Conservation (phyloP, 768 basidiomycete species). For the Kondoa subrosea region DNA sequence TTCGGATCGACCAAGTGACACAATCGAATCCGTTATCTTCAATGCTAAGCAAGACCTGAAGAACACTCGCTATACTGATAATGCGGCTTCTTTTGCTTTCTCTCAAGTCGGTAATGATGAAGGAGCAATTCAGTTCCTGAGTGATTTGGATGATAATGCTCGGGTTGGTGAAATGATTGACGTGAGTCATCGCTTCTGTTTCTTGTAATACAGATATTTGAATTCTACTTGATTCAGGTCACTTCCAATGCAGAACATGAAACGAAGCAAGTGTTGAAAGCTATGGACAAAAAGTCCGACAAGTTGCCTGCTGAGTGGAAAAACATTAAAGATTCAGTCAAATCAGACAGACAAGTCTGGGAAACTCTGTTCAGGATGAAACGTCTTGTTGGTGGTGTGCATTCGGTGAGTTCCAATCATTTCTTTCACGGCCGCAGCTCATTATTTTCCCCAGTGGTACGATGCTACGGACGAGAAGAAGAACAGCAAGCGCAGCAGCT, state of each 20-base stretch:
- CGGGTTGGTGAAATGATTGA: not conserved
- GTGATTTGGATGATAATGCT: not conserved
- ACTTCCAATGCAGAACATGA: not conserved
- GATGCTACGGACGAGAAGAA: constrained; percentile 5
- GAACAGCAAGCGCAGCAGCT: not conserved
- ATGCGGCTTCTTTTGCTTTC: not conserved
- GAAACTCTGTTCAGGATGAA: constrained; percentile 4
- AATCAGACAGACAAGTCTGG: not conserved
- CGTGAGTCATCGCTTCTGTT: not conserved
- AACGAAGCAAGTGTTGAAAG: constrained; percentile 3
- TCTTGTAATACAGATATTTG: not conserved
- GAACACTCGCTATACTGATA: not conserved
- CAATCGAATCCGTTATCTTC: not conserved
- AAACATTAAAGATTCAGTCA: not conserved
- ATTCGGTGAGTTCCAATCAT: not conserved
- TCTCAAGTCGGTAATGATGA: not conserved
- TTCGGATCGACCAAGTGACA: not conserved
- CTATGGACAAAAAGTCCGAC: constrained; percentile 1
- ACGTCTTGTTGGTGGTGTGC: not conserved
- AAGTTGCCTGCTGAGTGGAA: constrained; percentile 1
- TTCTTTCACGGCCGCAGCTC: not conserved
- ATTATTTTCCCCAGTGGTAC: not conserved
- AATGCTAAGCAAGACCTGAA: not conserved
- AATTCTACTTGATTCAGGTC: not conserved
- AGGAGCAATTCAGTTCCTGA: not conserved